Conservation (phyloP, 805 yeast species). For the Metschnikowia rubicola region DNA sequence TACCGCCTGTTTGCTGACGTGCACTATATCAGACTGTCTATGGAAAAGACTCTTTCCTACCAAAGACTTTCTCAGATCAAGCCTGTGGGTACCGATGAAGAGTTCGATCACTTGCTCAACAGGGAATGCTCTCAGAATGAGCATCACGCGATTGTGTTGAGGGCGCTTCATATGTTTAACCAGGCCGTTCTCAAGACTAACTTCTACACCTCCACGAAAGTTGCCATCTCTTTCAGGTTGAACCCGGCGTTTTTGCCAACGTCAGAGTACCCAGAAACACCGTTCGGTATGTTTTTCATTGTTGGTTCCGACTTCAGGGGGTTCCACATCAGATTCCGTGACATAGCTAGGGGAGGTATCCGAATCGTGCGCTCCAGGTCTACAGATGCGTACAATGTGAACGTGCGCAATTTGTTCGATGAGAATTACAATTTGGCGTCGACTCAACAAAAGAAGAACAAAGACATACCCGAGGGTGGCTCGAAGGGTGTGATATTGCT, state of each 20-base stretch:
- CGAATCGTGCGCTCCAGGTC: constrained; percentile 89
- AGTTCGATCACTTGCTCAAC: constrained; percentile 64
- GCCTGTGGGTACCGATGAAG: constrained; percentile 70
- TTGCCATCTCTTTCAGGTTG: constrained; percentile 89
- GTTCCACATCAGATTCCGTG: constrained; percentile 94
- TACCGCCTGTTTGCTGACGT: constrained; percentile 89
- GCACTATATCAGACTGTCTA: constrained; percentile 71
- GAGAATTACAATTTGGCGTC: constrained; percentile 94
- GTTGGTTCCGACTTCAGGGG: constrained; percentile 97
- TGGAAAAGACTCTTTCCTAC: constrained; percentile 79
- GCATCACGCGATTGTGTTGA: constrained; percentile 71
- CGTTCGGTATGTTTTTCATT: constrained; percentile 91
- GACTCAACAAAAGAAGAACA: constrained; percentile 95
- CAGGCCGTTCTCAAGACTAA: constrained; percentile 87
- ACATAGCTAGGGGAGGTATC: constrained; percentile 97
- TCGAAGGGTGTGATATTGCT: constrained; percentile 94
- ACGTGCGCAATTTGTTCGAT: constrained; percentile 86
- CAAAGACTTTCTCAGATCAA: constrained; percentile 78
- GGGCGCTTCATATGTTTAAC: constrained; percentile 81
- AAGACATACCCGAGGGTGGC: constrained; percentile 99
- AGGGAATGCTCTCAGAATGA: constrained; percentile 78
- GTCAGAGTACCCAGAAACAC: constrained; percentile 86
- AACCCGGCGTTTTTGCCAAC: constrained; percentile 81
- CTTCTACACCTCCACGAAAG: constrained; percentile 89
- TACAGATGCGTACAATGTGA: constrained; percentile 77